These are phyloP conservation scores for Cucumis sativus DNA, from an alignment of 306 rosid species.

Conservation along the genomic window DNA sequence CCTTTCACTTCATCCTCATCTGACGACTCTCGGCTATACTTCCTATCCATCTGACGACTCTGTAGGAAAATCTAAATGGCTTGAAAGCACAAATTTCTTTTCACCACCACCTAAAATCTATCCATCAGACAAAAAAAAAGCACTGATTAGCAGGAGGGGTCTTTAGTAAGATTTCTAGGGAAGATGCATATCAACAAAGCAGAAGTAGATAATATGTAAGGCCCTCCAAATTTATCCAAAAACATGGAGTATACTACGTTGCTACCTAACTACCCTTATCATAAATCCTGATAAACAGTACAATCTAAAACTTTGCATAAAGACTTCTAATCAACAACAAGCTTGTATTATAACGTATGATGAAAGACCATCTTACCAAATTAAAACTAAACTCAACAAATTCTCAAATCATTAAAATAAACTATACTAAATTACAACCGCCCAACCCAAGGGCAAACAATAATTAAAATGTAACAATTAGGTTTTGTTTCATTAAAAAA, in stretches of 20 bases:
- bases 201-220: neutral
- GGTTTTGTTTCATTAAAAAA: too few relatives aligned
- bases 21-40: constrained; percentile 27
- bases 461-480: too few relatives aligned
- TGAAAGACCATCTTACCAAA: too few relatives aligned
- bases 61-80: neutral
- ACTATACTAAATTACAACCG: too few relatives aligned
- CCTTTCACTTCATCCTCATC: constrained; percentile 25
- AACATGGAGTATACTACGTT: neutral
- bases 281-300: too few relatives aligned
- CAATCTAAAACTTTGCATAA: too few relatives aligned
- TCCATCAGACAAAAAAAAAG: neutral
- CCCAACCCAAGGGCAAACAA: too few relatives aligned
- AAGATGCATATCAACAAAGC: neutral
- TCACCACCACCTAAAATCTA: neutral
- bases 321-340: too few relatives aligned
- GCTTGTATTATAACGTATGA: too few relatives aligned
- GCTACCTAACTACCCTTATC: neutral
- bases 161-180: neutral
- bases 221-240: neutral
- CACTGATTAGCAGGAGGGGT: neutral
- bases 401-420: too few relatives aligned
- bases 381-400: too few relatives aligned
- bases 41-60: constrained; percentile 31
- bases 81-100: neutral